Base-by-base conservation (phyloP, 2,329 filamentous ascomycete genomes). In the Zelopaecilomyces penicillatus region DNA sequence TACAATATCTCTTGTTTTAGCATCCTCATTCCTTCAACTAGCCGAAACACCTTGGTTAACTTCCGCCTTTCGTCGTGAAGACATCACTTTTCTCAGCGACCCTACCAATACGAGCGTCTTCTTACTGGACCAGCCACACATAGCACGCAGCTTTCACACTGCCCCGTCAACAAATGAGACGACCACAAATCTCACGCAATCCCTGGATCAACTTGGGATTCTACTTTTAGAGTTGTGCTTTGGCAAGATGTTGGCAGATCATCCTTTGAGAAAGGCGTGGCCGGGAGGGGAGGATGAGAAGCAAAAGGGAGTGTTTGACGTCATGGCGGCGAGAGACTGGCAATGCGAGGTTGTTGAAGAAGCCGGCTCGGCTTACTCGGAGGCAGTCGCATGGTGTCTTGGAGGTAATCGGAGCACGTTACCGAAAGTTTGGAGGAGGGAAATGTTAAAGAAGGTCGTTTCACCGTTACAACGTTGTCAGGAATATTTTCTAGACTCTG, bases 11-110 rank as follows among this genome's bases (percentile, higher is more conserved):
- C 37, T 62, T 0, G 52, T 41, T 4, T 11, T 60, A 5, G 52
- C 57, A 3, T 60, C 56, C 1, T 58, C 55, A 1, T 58, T 58
- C 35, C 43, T 62, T 1, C 58, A 61, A 37, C 46, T 61, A 0
- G 41, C 55, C 0, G 50, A 52, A 3, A 52, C 56, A 0, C 54
- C 54, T 1, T 62, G 57, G 57, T 42, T 60, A 6, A 38, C 50
- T 0, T 30, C 33, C 0, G 42, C 48, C 0, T 50, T 42, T 3
- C 49, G 30, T 5, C 55, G 54, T n/a, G 35, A 34, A 1, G 53
- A 57, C 28, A 52, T 60, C 19, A 4, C 41, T n/a, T 47, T 50
- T 33, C 12, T 38, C 31, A 12, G 11, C 19, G 12, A 32, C n/a
- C 19, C 9, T 4, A n/a, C 12, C 11, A 28, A 34, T 8, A 4